These are phyloP conservation scores for Collybia sordida DNA, from an alignment of 768 basidiomycete genomes.

Conservation along the genomic window DNA sequence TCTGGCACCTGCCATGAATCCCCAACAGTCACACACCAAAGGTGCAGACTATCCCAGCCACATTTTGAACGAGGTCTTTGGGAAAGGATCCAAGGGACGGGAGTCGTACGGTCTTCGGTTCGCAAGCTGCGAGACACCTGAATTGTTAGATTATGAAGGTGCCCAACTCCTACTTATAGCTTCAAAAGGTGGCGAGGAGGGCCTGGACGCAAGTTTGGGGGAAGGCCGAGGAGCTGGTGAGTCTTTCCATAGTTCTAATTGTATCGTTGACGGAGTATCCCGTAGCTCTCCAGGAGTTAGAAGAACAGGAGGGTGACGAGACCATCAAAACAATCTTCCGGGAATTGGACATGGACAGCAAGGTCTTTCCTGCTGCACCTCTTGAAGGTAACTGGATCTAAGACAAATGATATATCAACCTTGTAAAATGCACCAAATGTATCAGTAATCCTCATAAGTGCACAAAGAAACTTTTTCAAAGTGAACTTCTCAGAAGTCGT, in stretches of 20 bases:
- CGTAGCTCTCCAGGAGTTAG: slow-evolving; percentile 38
- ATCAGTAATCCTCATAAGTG: no score
- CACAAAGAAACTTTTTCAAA: no score
- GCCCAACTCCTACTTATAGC: slow-evolving; percentile 57
- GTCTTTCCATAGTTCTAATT: slow-evolving; percentile 7
- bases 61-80: slow-evolving; percentile 51
- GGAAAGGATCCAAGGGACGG: slow-evolving; percentile 21
- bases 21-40: slow-evolving; percentile 27
- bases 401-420: background rate
- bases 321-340: slow-evolving; percentile 41
- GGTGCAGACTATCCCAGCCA: slow-evolving; percentile 45
- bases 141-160: slow-evolving; percentile 54
- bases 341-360: slow-evolving; percentile 42
- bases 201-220: slow-evolving; percentile 48
- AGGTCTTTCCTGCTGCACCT: slow-evolving; percentile 42
- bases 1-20: slow-evolving; percentile 38
- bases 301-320: slow-evolving; percentile 38
- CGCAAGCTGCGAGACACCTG: slow-evolving; percentile 46
- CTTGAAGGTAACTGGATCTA: slow-evolving; percentile 55
- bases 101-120: slow-evolving; percentile 51
- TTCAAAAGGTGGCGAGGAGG: slow-evolving; percentile 45
- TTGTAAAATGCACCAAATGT: no score
- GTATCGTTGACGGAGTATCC: background rate
- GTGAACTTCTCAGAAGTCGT: no score
- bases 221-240: slow-evolving; percentile 52